Evolutionary conservation across 495 filamentous ascomycete genomes (phyloP), one percentile per base, ranked within the genome.

Genomic region (Penicillium diatomitis): DNA sequence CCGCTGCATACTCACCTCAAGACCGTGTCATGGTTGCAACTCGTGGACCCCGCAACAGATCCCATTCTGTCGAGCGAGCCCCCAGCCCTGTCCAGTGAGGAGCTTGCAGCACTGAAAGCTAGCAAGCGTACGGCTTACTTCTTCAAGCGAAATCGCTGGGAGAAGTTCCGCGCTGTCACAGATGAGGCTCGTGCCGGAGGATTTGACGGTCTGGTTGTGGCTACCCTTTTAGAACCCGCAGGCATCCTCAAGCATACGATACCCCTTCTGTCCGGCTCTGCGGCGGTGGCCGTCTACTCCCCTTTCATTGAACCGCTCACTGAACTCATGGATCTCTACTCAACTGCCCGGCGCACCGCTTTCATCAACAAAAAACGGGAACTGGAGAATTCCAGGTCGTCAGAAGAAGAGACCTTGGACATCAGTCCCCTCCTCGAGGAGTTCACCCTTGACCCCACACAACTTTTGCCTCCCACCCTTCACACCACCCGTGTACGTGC

Each of bases 21-120:
- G 61, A 80, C 82, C 0, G 69, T 96, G 36, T 88, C 86, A 38
- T 97, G 90, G 89, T 76, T 98, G 2, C 90, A 96, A 67, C 76
- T 98, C 11, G 65, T 95, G 12, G 74, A 84, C 37, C 92, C 92
- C 0, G 63, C 75, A 30, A 60, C 73, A 0, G 92, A 97, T 64
- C 73, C 74, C 4, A 80, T 84, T 8, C 90, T 90, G 58, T 58
- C 72, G 6, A 70, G 73, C 7, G 79, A 84, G 29, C 78, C 84
- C 0, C 67, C 79, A 2, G 49, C 56, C 0, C 63, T 81, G 5
- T 52, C 81, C 0, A 67, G 77, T 0, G 75, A 78, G 12, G 71
- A 68, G 5, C 66, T 96, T 6, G 67, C 73, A 3, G 66, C 69
- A 0, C 77, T 82, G 71, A 96, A 95, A 66, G 69, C 80, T 38